Evolutionary conservation across 1,139 yeast genomes (phyloP).

Genomic region (Blastobotrys aristatus): DNA sequence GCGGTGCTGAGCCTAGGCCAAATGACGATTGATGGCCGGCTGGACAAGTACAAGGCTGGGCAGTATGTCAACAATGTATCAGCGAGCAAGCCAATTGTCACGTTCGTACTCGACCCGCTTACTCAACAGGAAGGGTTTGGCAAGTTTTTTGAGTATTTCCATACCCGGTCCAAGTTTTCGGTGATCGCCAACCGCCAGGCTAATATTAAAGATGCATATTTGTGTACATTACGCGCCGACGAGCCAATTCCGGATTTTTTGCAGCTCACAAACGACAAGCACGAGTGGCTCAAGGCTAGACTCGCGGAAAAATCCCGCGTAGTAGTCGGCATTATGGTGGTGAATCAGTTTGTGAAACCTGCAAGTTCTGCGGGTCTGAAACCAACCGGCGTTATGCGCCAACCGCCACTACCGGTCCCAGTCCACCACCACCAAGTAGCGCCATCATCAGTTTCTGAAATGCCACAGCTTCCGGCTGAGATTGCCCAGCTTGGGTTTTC

Average conservation of each 20-base stretch:
- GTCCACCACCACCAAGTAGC: neutral
- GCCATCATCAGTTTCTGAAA: neutral
- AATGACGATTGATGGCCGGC: constrained; percentile 58
- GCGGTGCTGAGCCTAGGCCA: constrained; percentile 33
- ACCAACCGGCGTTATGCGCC: neutral
- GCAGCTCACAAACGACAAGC: constrained; percentile 18
- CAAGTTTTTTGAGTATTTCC: constrained; percentile 51
- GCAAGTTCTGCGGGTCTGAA: neutral
- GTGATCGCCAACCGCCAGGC: constrained; percentile 48
- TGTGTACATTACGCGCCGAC: constrained; percentile 42
- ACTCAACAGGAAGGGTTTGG: constrained; percentile 34
- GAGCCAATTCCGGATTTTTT: constrained; percentile 28
- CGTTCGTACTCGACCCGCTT: constrained; percentile 36
- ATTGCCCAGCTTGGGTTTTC: constrained; percentile 24
- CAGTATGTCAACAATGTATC: constrained; percentile 50
- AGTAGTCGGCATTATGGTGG: constrained; percentile 7
- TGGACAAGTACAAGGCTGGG: constrained; percentile 51
- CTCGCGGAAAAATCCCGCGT: neutral
- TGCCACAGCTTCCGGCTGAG: constrained; percentile 1
- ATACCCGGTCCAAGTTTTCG: constrained; percentile 50
- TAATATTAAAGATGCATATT: constrained; percentile 61
- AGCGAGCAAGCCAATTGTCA: constrained; percentile 46
- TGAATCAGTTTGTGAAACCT: constrained; percentile 11
- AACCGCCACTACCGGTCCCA: neutral
- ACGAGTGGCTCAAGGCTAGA: constrained; percentile 13